A percentile compares a stretch with the other conserved stretches of the same genome.
Evolutionary conservation across 2,329 filamentous ascomycete species (phyloP).

Genomic region (Beauveria pseudobassiana): DNA sequence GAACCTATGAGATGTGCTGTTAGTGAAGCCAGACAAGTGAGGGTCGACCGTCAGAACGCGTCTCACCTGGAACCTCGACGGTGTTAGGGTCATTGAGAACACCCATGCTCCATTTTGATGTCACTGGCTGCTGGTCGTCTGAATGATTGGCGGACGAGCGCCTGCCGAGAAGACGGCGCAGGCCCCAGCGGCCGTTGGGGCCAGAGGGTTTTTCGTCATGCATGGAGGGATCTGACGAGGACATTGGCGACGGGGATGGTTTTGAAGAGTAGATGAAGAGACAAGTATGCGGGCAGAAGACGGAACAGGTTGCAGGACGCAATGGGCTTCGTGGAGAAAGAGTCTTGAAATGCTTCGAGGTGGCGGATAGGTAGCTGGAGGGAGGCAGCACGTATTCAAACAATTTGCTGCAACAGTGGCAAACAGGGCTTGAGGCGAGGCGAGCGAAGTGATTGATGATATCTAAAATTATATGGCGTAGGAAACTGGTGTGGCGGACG

Average conservation of each 20-base stretch:
- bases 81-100: conserved; percentile 75
- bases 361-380: background rate
- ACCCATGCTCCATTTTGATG: conserved; percentile 58
- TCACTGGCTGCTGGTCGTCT: conserved; percentile 12
- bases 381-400: background rate
- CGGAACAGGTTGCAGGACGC: background rate
- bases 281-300: background rate
- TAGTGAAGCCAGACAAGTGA: background rate
- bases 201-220: conserved; percentile 1
- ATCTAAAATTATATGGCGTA: background rate
- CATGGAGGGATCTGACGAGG: conserved; percentile 3
- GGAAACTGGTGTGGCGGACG: background rate
- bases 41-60: too few relatives aligned
- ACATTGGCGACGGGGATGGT: background rate
- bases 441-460: background rate
- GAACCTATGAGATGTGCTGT: conserved; percentile 37
- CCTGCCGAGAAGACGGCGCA: conserved; percentile 14
- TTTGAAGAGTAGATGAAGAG: background rate
- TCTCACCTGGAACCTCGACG: conserved; percentile 76
- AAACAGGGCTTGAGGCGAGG: background rate
- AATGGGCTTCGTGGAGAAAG: background rate
- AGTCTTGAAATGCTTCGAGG: background rate
- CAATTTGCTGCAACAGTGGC: background rate
- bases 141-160: background rate
- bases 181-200: conserved; percentile 3